Base-by-base conservation (phyloP, 345 rosid species). In the Citrus australasica region DNA sequence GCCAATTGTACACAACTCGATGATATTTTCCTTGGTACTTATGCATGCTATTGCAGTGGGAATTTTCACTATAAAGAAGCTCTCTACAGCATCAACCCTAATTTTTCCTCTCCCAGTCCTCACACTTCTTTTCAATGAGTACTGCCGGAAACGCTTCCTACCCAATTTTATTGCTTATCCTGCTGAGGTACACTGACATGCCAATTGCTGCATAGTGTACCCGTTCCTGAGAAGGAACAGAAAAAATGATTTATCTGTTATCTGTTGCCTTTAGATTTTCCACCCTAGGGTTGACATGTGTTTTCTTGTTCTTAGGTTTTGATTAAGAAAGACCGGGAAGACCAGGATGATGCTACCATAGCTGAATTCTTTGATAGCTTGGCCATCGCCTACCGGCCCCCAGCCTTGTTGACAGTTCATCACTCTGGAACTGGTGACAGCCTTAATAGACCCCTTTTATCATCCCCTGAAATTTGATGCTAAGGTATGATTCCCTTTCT, bases 1-100 rank as follows among this genome's bases (percentile, higher is more conserved):
- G 99, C 99, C 99, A 8, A 93, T 89, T 63, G 93, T 90, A 76
- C 99, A 95, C 88, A 90, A 93, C 76, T 89, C 95, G 0, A 89
- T 88, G 93, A 88, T 93, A 83, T 95, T 95, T 82, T 93, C 98
- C 68, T 87, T 92, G 64, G 85, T 95, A 62, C 93, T 96, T 38
- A 96, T 96, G 97, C 99, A 96, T 46, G 92, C 88, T 46, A 93
- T 96, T 64, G 98, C 98, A 30, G 74, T 96, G 53, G 99, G 98
- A 64, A 81, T 96, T 27, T 96, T 96, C 76, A 86, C 93, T 0
- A 62, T 89, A 75, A 96, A 96, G 89, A 92, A 93, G 82, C 91
- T 93, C 77, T 73, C 96, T 60, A 74, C 87, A 46, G 98, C 99
- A 40, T 78, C 97, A 7, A 86, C 90, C 75, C 85, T 90, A 69